These are phyloP conservation scores for Neospora caninum DNA, from an alignment of 169 alveolate genomes.

Conservation along the genomic window DNA sequence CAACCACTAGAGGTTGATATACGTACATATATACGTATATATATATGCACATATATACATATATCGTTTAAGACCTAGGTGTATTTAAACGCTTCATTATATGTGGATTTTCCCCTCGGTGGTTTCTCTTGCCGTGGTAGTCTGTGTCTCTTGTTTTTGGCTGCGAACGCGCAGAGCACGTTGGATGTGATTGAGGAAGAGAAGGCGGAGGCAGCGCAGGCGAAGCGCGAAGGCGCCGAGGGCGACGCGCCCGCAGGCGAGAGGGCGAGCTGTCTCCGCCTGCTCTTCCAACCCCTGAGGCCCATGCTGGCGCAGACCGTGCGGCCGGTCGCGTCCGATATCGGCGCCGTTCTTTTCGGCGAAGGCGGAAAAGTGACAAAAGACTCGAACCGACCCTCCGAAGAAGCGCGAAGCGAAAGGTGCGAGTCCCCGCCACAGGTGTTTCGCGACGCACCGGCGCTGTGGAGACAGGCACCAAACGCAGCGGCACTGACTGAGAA, in stretches of 20 bases:
- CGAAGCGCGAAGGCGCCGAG: neutral
- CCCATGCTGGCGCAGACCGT: constrained; percentile 40
- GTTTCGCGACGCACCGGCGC: too few relatives aligned
- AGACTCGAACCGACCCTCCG: neutral
- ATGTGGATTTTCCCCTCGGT: too few relatives aligned
- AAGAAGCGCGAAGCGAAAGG: neutral
- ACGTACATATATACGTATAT: too few relatives aligned
- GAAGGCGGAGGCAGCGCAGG: neutral
- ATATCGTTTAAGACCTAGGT: too few relatives aligned
- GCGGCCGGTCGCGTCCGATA: constrained; percentile 28
- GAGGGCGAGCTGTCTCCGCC: neutral
- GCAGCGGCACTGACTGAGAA: neutral
- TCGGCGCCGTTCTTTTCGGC: neutral
- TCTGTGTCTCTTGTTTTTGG: too few relatives aligned
- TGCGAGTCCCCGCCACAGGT: too few relatives aligned
- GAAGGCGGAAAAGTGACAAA: neutral
- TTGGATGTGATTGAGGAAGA: constrained; percentile 17
- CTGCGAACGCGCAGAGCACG: constrained; percentile 16
- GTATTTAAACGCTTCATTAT: too few relatives aligned
- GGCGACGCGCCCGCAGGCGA: neutral
- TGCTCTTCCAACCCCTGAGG: neutral
- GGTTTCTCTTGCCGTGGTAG: too few relatives aligned
- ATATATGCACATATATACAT: too few relatives aligned
- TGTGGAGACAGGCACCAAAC: too few relatives aligned
- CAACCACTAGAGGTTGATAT: too few relatives aligned